Percentiles rank a stretch among this genome's conserved stretches.
Conservation (phyloP, 1,284 basidiomycete genomes). For the Pseudozyma hubeiensis region DNA sequence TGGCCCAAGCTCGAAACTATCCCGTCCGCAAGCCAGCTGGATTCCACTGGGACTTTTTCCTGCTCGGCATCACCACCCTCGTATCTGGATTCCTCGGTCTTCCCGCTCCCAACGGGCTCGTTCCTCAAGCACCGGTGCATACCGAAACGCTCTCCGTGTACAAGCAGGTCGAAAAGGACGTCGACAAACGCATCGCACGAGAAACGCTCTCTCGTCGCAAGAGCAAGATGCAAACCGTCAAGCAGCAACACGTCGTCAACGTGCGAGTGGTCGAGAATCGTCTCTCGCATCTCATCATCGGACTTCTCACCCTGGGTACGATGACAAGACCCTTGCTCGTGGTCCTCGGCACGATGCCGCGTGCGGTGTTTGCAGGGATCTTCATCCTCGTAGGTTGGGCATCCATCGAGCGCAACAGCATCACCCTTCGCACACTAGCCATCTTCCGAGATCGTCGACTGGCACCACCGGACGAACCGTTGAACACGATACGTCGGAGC, state of each 20-base stretch:
- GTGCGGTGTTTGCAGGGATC: conserved; percentile 64
- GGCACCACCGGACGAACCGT: conserved; percentile 70
- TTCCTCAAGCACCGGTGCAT: conserved; percentile 95
- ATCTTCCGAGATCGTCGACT: conserved; percentile 78
- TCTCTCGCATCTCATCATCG: conserved; percentile 64
- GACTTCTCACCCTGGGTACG: conserved; percentile 65
- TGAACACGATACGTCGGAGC: conserved; percentile 79
- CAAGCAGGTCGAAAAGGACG: conserved; percentile 70
- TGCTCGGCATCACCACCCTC: conserved; percentile 91
- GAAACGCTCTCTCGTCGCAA: conserved; percentile 71
- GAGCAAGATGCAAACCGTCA: conserved; percentile 32
- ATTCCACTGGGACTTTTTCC: conserved; percentile 81
- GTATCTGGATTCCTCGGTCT: conserved; percentile 89
- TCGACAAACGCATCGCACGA: conserved; percentile 56
- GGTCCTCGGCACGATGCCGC: conserved; percentile 63
- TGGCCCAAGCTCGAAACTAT: conserved; percentile 91
- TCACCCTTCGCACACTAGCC: conserved; percentile 84
- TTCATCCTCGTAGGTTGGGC: conserved; percentile 68
- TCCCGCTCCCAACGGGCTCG: conserved; percentile 89
- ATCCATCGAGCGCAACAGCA: conserved; percentile 83
- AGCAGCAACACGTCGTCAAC: conserved; percentile 55
- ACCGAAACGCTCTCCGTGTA: conserved; percentile 86
- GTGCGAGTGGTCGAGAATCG: conserved; percentile 65
- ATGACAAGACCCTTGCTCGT: conserved; percentile 68
- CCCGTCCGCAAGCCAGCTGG: conserved; percentile 91